These are phyloP conservation scores for Arthrinium phaeospermum DNA, from an alignment of 2,329 filamentous ascomycete species.

Conservation along the genomic window DNA sequence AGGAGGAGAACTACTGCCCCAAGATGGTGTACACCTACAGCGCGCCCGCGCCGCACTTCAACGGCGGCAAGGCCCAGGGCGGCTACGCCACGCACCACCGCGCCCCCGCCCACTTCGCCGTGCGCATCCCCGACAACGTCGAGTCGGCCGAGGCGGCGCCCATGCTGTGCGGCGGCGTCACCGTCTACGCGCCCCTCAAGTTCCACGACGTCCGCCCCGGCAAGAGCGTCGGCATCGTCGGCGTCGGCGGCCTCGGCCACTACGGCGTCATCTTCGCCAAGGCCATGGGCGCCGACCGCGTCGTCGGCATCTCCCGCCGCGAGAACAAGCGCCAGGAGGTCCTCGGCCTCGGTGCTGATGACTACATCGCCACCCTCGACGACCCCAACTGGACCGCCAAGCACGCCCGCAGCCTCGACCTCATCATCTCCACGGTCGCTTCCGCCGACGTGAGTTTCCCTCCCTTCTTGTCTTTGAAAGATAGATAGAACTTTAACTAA, in stretches of 20 bases:
- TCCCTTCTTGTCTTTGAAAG: conserved; percentile 37
- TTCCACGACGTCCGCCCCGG: conserved; percentile 66
- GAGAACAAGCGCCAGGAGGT: conserved; percentile 56
- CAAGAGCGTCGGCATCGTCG: conserved; percentile 67
- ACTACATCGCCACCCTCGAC: conserved; percentile 45
- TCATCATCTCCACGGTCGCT: conserved; percentile 61
- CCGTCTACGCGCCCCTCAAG: conserved; percentile 63
- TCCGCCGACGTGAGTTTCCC: conserved; percentile 20
- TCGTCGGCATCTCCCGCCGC: conserved; percentile 59
- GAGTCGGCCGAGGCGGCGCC: conserved; percentile 50
- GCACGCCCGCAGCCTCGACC: conserved; percentile 53
- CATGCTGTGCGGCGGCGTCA: conserved; percentile 71
- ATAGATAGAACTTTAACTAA: background rate
- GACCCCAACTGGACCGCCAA: conserved; percentile 57
- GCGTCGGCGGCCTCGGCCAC: conserved; percentile 68
- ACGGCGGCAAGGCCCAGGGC: conserved; percentile 61
- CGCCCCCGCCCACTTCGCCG: conserved; percentile 44
- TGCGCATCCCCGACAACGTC: conserved; percentile 46
- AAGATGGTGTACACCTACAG: conserved; percentile 49
- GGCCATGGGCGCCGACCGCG: conserved; percentile 62
- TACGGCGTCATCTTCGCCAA: conserved; percentile 70
- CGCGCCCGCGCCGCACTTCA: conserved; percentile 42
- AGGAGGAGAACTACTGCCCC: conserved; percentile 32
- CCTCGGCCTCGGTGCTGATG: conserved; percentile 54
- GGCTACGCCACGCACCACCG: conserved; percentile 42